Evolutionary conservation across 148 eudicot species (phyloP), one percentile per base, ranked within the genome.

Genomic region (Oxyria digyna): DNA sequence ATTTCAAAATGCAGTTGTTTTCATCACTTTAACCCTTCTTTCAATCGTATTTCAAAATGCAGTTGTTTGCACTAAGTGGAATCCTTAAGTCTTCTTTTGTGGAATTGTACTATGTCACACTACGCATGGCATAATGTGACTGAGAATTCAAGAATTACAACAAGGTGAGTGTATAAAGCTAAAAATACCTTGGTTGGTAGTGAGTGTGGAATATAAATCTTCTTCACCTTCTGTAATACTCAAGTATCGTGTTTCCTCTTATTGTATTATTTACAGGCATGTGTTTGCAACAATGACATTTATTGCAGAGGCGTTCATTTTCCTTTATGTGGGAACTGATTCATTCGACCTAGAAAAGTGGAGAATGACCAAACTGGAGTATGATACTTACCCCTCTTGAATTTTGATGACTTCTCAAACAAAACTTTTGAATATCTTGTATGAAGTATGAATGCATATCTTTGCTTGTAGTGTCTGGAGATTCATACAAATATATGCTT

Each of bases 41-140:
- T 45, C n/a, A n/a, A n/a, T n/a, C n/a, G n/a, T n/a, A n/a, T n/a
- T n/a, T n/a, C 71, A 24, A 50, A 75, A 33, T 72, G 70, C 87
- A 90, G 99, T 82, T 90, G 62, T 70, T 83, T 4, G 43, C 82
- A 49, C 80, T 94, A 62, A 94, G 99, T 76, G 99, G 99, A 67
- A 94, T 94, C 62, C 79, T 94, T 70, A 83, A 0, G 99, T 94
- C 70, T 94, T 94, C 84, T 94, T 94, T 46, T 83, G 85, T 71
- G 99, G 99, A 59, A 84, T 94, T 38, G 82, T 90, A n/a, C n/a
- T 40, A 90, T 94, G 97, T 90, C 97, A 46, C 97, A 94, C 70
- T 94, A 94, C 80, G 92, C 97, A 21, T 94, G 99, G 99, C 79
- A 88, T 71, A 94, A 94, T 68, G 81, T 90, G 38, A 88, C 99